Evolutionary conservation across 768 basidiomycete genomes (phyloP), one percentile per base, ranked within the genome.

Genomic region (Leccinum fibrillosum): DNA sequence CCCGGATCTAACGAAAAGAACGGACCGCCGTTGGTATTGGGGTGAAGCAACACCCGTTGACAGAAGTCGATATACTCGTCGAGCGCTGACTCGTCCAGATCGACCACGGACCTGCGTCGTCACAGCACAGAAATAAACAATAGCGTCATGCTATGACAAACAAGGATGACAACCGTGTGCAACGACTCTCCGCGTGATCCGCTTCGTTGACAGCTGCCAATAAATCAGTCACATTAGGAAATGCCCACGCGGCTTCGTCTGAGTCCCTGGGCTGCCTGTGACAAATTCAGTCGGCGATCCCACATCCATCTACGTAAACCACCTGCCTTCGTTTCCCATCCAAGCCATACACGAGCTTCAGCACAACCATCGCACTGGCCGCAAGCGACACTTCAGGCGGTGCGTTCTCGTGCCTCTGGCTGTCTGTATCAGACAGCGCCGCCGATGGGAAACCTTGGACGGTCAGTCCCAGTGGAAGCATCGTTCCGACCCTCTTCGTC

Each of bases 271-370:
- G 83, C 32, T 71, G 65, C 69, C 82, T 87, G 61, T 58, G 49
- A 63, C 32, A 23, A 25, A 48, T 47, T 65, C 58, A 65, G 58
- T 58, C 58, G 42, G 44, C 49, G 49, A 61, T 49, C 47, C 25
- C 17, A 48, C 17, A 48, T 48, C 15, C 45, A 28, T 48, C 30
- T 49, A 59, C 49, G 54, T 52, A 56, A 45, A 0, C 9, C 34
- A 61, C 75, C 58, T 67, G 85, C 89, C 90, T 82, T 54, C 65
- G 56, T 61, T 75, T 76, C 28, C 86, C 90, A 68, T 94, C 92
- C 28, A 94, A 67, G 1, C 93, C 94, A 65, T 94, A 94, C 25
- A 86, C 81, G 79, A 96, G 79, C 75, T 94, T 95, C 64, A 94
- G 76, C 35, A 86, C 85, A 11, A 92, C 78, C 12, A 94, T 78